Percentiles rank a stretch among this genome's conserved stretches.
Evolutionary conservation across 257 asterid species (phyloP).

Genomic region (Thymus quinquecostatus): DNA sequence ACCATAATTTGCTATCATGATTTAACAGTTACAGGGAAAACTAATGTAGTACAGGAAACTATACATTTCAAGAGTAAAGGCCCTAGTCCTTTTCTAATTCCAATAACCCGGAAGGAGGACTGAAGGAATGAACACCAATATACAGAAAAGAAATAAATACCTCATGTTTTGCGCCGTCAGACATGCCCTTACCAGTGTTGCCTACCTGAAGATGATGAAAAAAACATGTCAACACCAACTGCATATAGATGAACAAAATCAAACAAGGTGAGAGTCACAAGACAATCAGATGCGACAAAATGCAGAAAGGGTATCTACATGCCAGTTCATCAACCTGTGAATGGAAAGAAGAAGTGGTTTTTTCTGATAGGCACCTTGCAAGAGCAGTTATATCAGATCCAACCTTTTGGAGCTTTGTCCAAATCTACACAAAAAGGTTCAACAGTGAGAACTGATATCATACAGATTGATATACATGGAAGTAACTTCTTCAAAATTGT

Average conservation of each 20-base stretch:
- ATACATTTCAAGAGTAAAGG: neutral
- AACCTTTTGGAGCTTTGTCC: slow-evolving; percentile 67
- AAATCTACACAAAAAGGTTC: slow-evolving; percentile 49
- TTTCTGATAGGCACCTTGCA: slow-evolving; percentile 65
- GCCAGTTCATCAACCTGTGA: slow-evolving; percentile 60
- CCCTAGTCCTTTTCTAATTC: neutral
- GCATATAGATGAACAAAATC: neutral
- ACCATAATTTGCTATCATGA: neutral
- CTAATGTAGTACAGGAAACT: neutral
- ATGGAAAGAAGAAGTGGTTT: slow-evolving; percentile 53
- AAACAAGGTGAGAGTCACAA: slow-evolving; percentile 1
- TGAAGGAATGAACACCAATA: slow-evolving; percentile 4
- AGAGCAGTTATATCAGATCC: slow-evolving; percentile 64
- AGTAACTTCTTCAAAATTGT: slow-evolving; percentile 19
- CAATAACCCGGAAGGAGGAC: neutral
- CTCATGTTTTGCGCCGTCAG: slow-evolving; percentile 45
- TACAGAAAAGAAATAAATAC: slow-evolving; percentile 28
- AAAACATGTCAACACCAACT: slow-evolving; percentile 8
- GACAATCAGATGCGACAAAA: neutral
- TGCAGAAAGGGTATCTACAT: slow-evolving; percentile 26
- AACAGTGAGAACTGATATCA: slow-evolving; percentile 12
- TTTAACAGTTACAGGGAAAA: neutral
- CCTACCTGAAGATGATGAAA: slow-evolving; percentile 44
- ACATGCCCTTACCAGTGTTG: slow-evolving; percentile 39
- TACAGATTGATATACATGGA: slow-evolving; percentile 1